phyloP scores from a whole-genome alignment of 164 flowering plant genomes.

The Vitis cinerea region DNA sequence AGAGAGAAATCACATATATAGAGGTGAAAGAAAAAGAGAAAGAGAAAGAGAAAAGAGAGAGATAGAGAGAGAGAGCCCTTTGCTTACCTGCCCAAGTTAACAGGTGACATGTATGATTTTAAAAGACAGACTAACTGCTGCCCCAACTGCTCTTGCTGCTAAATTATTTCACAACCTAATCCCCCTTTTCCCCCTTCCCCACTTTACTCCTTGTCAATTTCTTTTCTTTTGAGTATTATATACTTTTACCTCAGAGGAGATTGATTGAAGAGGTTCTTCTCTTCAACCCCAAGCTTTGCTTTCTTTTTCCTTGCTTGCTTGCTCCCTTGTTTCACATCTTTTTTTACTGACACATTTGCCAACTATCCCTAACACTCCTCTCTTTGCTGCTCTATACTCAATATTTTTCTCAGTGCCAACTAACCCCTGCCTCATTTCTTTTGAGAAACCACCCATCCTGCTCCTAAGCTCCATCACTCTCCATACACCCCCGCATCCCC shows the following conservation, averaged over 20 bases:
- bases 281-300: conserved; percentile 68
- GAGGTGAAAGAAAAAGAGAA: neutral
- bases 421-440: conserved; percentile 33
- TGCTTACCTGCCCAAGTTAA: conserved; percentile 58
- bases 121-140: conserved; percentile 67
- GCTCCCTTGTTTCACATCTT: conserved; percentile 21
- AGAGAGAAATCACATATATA: conserved; percentile 12
- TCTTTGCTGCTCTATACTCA: conserved; percentile 82
- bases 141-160: conserved; percentile 67
- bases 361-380: conserved; percentile 50
- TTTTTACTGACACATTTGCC: conserved; percentile 91
- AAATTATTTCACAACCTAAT: conserved; percentile 58
- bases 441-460: conserved; percentile 26
- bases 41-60: conserved; percentile 21
- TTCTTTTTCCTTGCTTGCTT: conserved; percentile 22
- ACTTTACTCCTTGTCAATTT: conserved; percentile 28
- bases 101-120: conserved; percentile 48
- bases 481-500: conserved; percentile 15
- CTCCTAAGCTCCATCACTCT: conserved; percentile 32
- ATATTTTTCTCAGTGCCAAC: conserved; percentile 59
- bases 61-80: conserved; percentile 6
- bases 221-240: conserved; percentile 2
- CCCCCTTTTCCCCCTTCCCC: conserved; percentile 15
- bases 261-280: conserved; percentile 51
- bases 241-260: no score